A percentile compares a stretch with the other conserved stretches of the same genome.
These are phyloP conservation scores for Phytomonas serpens DNA, from an alignment of 208 protist species.

Conservation along the genomic window DNA sequence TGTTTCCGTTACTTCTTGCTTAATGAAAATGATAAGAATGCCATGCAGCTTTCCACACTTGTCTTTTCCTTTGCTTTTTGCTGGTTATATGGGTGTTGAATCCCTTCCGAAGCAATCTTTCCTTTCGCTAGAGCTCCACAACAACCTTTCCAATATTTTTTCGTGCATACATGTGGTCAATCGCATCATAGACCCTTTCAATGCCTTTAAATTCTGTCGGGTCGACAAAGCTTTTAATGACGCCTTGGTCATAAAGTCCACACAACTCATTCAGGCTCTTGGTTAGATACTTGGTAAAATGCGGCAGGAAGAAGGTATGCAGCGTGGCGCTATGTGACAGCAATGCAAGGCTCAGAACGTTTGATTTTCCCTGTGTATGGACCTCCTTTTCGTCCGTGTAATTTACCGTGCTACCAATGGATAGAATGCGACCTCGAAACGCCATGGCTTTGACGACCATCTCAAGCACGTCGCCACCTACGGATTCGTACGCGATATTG, in stretches of 20 bases:
- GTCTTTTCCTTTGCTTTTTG: not conserved
- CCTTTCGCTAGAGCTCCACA: constrained; percentile 35
- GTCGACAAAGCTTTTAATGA: constrained; percentile 52
- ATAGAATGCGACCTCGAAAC: constrained; percentile 60
- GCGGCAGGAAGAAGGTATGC: constrained; percentile 80
- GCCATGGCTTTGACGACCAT: constrained; percentile 49
- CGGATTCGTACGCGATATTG: constrained; percentile 87
- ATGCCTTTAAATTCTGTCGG: constrained; percentile 49
- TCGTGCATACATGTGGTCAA: constrained; percentile 66
- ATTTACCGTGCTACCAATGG: constrained; percentile 65
- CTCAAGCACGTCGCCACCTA: constrained; percentile 81
- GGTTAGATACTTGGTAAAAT: constrained; percentile 62
- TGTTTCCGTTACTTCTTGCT: not conserved
- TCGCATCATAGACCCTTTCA: constrained; percentile 53
- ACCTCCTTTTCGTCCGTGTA: constrained; percentile 15
- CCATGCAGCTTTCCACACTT: not conserved
- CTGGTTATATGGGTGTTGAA: not conserved
- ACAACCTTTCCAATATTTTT: constrained; percentile 79
- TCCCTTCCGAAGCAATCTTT: not conserved
- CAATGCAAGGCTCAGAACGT: constrained; percentile 55
- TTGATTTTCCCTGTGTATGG: constrained; percentile 7
- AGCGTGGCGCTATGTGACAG: constrained; percentile 74
- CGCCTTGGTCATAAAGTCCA: constrained; percentile 29
- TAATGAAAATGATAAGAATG: constrained; percentile 3
- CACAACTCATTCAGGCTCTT: constrained; percentile 60